Conservation (phyloP, 371 early-diverging fungal genomes). For the Apophysomyces trapeziformis region DNA sequence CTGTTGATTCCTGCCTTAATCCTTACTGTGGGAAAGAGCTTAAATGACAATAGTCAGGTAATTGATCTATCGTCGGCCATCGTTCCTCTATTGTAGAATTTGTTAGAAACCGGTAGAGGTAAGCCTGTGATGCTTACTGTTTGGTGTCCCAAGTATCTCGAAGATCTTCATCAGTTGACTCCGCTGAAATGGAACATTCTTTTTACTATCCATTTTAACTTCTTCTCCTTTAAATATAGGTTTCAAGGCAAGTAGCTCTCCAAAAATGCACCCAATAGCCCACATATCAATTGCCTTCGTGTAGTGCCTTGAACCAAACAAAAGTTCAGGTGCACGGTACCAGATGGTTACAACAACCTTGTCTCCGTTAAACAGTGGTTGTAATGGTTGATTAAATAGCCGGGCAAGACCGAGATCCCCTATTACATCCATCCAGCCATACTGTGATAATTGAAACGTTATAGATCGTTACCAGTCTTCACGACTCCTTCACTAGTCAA, state of each 20-base stretch:
- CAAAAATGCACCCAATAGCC: constrained; percentile 97
- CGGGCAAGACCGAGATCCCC: constrained; percentile 93
- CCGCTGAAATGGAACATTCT: constrained; percentile 89
- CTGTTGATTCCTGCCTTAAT: neutral
- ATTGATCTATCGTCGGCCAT: constrained; percentile 77
- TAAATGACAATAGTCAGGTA: constrained; percentile 74
- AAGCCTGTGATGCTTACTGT: constrained; percentile 66
- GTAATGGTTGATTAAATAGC: constrained; percentile 78
- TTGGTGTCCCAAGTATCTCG: constrained; percentile 89
- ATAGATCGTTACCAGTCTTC: constrained; percentile 67
- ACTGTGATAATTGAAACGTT: neutral
- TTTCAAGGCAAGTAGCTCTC: constrained; percentile 84
- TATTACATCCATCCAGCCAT: constrained; percentile 17
- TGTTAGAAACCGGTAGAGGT: neutral
- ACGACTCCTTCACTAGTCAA: constrained; percentile 87
- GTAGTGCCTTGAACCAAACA: constrained; percentile 92
- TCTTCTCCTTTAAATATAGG: constrained; percentile 97
- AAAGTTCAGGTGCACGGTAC: constrained; percentile 97
- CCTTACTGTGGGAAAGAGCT: constrained; percentile 61
- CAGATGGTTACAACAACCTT: constrained; percentile 98
- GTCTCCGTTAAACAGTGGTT: constrained; percentile 86
- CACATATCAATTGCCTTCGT: constrained; percentile 94
- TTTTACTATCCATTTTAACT: constrained; percentile 88
- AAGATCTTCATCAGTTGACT: constrained; percentile 90
- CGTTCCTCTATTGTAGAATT: constrained; percentile 61